These are phyloP conservation scores for Ophiostoma quercus DNA, from an alignment of 2,329 filamentous ascomycete genomes.

Conservation along the genomic window DNA sequence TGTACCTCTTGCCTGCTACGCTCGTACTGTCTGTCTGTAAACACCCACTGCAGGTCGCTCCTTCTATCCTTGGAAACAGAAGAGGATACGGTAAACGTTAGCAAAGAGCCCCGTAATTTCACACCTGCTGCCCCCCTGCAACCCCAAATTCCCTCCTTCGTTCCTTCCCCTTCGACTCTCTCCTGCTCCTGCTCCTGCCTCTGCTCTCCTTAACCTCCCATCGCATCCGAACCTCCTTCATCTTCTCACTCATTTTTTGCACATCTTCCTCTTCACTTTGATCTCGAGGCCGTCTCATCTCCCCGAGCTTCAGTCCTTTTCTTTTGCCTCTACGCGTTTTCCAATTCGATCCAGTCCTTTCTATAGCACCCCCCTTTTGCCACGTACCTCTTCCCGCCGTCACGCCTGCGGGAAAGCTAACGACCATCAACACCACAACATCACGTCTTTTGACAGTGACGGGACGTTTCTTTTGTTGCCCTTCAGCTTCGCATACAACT, in stretches of 20 bases:
- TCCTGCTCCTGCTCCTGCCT: constrained; percentile 7
- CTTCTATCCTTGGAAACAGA: constrained; percentile 22
- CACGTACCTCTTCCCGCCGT: constrained; percentile 23
- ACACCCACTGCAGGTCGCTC: constrained; percentile 17
- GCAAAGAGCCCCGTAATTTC: constrained; percentile 25
- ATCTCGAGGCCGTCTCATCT: constrained; percentile 2
- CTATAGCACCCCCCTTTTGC: constrained; percentile 5
- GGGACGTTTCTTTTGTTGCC: constrained; percentile 10
- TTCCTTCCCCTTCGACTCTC: constrained; percentile 15
- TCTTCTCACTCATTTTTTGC: constrained; percentile 11
- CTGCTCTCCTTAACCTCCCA: constrained; percentile 16
- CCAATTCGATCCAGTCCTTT: constrained; percentile 12
- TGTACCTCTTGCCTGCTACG: background rate
- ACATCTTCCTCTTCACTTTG: constrained; percentile 3
- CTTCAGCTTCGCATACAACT: background rate
- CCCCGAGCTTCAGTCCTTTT: constrained; percentile 14
- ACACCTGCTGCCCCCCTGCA: constrained; percentile 15
- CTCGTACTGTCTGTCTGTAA: background rate
- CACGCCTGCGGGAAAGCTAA: constrained; percentile 21
- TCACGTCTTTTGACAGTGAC: background rate
- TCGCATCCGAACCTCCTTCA: constrained; percentile 22
- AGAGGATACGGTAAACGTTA: constrained; percentile 27
- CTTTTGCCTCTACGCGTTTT: background rate
- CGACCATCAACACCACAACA: constrained; percentile 6
- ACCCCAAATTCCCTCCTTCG: constrained; percentile 21